Base-by-base conservation (phyloP, 441 rosid genomes). In the Cnidoscolus chayamansa region DNA sequence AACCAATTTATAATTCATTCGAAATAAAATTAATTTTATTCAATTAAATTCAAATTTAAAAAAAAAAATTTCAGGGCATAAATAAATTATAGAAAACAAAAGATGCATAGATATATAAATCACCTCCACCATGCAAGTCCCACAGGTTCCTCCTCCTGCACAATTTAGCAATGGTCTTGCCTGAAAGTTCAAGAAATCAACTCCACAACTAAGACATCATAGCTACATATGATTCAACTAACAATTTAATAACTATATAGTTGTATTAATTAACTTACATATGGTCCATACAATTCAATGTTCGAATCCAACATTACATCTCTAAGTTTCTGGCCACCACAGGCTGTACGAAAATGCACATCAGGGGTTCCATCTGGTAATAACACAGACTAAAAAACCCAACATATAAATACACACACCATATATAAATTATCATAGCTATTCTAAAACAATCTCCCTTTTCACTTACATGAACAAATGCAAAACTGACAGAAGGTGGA, bases 91-190 rank as follows among this genome's bases (percentile, higher is more conserved):
- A 25, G 25, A 25, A 25, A 25, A 25, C 25, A 25, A 25, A 25
- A 25, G 25, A 25, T 25, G 25, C 25, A 25, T 25, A 25, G 25
- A 25, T 25, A 25, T 25, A 19, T 3, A 17, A 67, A 59, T 76
- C 67, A 92, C 98, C 93, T 94, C 98, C 56, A 91, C 96, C 92
- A 90, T 83, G 81, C 98, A 91, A 73, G 97, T 88, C 2, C 80
- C 93, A 76, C 98, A 93, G 54, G 96, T 91, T 67, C 98, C 98
- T 74, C 88, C 96, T 32, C 98, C 98, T 32, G 86, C 96, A 78
- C 98, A 93, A 70, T 93, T 93, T 62, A 82, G 74, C 82, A 93
- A 76, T 30, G 91, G 83, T 75, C 82, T 86, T 65, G 63, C 78
- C 98, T 91, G 95, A 19, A 37, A 80, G 72, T 7, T 53, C 17